Percentiles rank a stretch among this genome's conserved stretches.
phyloP scores from a whole-genome alignment of 306 rosid species.

The Prunus salicina region DNA sequence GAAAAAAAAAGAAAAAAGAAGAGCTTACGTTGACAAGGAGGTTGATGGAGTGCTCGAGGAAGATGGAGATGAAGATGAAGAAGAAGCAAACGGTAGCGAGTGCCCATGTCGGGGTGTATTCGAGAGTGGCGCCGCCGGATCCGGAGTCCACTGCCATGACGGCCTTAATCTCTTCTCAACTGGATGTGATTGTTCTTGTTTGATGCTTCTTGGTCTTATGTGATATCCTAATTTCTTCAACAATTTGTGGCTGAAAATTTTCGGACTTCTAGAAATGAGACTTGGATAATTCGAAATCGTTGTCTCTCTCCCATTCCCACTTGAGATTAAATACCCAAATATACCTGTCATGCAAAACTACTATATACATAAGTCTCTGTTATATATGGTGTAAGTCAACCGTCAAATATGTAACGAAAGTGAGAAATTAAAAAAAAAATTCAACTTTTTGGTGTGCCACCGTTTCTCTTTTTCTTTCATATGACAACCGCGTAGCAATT shows the following conservation, averaged over 20 bases:
- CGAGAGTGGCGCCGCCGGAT: constrained; percentile 3
- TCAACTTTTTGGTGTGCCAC: neutral
- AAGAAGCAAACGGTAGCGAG: constrained; percentile 30
- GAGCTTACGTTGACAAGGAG: constrained; percentile 21
- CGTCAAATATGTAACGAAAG: neutral
- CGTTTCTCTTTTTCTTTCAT: neutral
- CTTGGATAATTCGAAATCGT: neutral
- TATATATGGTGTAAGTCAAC: neutral
- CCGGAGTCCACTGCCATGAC: constrained; percentile 7
- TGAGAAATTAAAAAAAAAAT: neutral
- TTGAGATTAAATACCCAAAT: neutral
- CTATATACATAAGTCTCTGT: neutral
- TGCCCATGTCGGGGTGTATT: constrained; percentile 43
- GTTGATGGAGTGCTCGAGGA: constrained; percentile 25
- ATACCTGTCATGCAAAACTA: neutral
- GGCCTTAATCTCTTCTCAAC: neutral
- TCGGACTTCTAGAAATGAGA: neutral
- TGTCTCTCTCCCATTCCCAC: neutral
- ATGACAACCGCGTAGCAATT: neutral
- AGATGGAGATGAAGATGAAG: constrained; percentile 32
- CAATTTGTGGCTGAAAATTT: neutral
- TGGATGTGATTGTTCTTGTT: neutral
- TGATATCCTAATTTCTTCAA: neutral
- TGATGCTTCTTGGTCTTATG: too few species aligned
- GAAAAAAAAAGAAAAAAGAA: neutral